Conservation (phyloP, 164 flowering plant genomes). For the Buxus sempervirens region DNA sequence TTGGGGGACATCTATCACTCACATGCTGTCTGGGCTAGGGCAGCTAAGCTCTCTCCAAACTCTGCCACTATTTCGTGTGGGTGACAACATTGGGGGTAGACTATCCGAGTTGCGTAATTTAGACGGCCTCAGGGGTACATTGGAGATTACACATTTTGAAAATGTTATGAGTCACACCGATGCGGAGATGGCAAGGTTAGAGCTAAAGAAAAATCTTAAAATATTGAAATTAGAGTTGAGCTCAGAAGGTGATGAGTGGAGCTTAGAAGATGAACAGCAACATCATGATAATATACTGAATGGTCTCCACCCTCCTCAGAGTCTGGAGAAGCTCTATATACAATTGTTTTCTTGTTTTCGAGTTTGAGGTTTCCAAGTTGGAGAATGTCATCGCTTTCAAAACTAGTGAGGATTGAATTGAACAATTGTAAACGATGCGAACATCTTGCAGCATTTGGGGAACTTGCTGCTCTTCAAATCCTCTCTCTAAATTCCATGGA, state of each 20-base stretch:
- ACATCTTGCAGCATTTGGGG: constrained; percentile 18
- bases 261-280: not conserved
- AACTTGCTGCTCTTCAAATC: constrained; percentile 15
- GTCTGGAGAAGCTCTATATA: constrained; percentile 16
- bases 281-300: constrained; percentile 5
- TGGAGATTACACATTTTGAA: constrained; percentile 4
- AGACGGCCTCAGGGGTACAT: constrained; percentile 3
- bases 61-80: not conserved
- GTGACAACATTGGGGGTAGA: not conserved
- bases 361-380: constrained; percentile 24
- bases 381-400: constrained; percentile 11
- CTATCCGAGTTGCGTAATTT: not conserved
- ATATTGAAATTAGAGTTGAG: not conserved
- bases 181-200: constrained; percentile 3
- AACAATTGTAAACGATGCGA: constrained; percentile 21
- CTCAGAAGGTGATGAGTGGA: no score
- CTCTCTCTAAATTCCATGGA: constrained; percentile 14
- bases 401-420: constrained; percentile 9
- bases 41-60: not conserved
- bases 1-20: no score
- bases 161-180: not conserved
- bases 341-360: constrained; percentile 7
- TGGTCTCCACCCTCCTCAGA: constrained; percentile 23
- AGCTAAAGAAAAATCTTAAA: not conserved
- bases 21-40: no score